Evolutionary conservation across 83 land plant species (phyloP), one percentile per base, ranked within the genome.

Genomic region (Thuja plicata): DNA sequence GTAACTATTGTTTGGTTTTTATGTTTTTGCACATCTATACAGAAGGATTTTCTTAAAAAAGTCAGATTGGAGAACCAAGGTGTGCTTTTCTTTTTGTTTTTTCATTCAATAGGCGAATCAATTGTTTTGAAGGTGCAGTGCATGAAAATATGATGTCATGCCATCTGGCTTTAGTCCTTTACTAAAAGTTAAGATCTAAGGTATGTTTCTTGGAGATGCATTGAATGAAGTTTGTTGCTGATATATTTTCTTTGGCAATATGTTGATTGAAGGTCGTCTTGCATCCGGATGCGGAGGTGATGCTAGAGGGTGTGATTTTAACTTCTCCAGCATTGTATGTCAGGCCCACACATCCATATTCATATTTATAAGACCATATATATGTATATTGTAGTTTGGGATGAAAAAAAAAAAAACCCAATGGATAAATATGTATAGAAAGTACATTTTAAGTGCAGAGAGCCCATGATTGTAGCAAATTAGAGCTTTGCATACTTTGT

Each of bases 51-150:
- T 85, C 85, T 97, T 60, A 91, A 91, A 82, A 95, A 95, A 89
- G 89, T 97, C 16, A 91, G 88, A 89, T 89, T 90, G 37, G 97
- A 97, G 79, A 89, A 94, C 76, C 99, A 97, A 17, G 92, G 93
- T 21, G 86, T 93, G 21, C 99, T 99, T 27, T 93, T 96, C 89
- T 98, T 98, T 87, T 93, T 98, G 21, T 98, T 95, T 91, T 99
- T 99, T 30, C 99, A 97, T 78, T 98, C 99, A 54, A 98, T 99
- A 54, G 99, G 99, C 86, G 99, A 97, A 21, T 97, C 99, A 87
- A 95, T 98, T 38, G 99, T 94, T 89, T 89, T 98, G 89, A 98
- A 98, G 99, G 99, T 98, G 81, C 80, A 71, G 10, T 11, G 19
- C 54, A 48, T 41, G 40, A 45, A 43, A 48, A 43, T 6, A 24